Percentiles rank a stretch among this genome's conserved stretches.
Conservation (phyloP, 306 rosid genomes). For the Hippophae tibetana region DNA sequence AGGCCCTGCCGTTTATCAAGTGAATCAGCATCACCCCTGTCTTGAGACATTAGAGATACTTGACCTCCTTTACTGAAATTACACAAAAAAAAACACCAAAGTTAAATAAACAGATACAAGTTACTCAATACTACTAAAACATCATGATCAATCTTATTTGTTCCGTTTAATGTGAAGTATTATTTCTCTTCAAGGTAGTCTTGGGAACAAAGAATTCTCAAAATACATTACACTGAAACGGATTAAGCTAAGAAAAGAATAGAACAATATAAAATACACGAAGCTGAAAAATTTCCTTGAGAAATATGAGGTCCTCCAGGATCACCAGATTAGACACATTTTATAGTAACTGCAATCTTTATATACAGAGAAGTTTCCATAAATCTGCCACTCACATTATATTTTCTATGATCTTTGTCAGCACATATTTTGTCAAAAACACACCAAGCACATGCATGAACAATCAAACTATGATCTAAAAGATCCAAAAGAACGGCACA, state of each 20-base stretch:
- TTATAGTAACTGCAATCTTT: constrained; percentile 14
- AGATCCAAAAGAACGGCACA: constrained; percentile 15
- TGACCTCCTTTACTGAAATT: constrained; percentile 21
- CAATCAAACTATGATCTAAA: constrained; percentile 17
- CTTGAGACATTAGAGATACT: constrained; percentile 46
- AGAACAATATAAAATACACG: not conserved
- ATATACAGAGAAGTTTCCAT: constrained; percentile 13
- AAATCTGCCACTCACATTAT: constrained; percentile 14
- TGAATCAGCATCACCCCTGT: constrained; percentile 42
- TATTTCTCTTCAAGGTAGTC: not conserved
- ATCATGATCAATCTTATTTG: not conserved
- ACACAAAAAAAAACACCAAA: constrained; percentile 4
- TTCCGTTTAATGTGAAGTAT: not conserved
- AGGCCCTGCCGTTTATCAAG: constrained; percentile 66
- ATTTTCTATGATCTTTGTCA: constrained; percentile 8
- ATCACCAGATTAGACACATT: not conserved
- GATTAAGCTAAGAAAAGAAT: not conserved
- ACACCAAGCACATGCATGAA: constrained; percentile 8
- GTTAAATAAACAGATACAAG: constrained; percentile 8
- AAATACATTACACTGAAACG: not conserved
- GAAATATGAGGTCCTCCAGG: too few relatives aligned
- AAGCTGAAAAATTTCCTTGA: not conserved
- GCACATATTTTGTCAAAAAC: constrained; percentile 17
- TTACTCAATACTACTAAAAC: constrained; percentile 3
- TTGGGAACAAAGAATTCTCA: not conserved